phyloP scores from a whole-genome alignment of 768 basidiomycete genomes.

The Lepiota venenata region DNA sequence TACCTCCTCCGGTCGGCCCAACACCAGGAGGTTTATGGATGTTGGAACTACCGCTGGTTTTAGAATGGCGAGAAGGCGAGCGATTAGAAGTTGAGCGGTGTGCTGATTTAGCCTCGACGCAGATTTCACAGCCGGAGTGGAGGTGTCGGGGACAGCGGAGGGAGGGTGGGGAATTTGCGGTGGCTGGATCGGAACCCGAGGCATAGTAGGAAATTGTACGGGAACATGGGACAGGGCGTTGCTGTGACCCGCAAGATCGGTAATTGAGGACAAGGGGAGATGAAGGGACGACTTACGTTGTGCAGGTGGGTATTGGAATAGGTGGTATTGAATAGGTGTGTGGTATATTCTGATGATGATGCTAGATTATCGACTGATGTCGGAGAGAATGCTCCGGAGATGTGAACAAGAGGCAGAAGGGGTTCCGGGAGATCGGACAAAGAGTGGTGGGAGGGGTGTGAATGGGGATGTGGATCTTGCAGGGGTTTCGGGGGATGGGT shows the following conservation, averaged over 20 bases:
- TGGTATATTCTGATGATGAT: slow-evolving; percentile 15
- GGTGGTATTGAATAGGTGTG: background rate
- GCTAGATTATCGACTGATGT: slow-evolving; percentile 2
- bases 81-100: slow-evolving; percentile 16
- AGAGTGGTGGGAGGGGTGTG: slow-evolving; percentile 21
- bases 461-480: slow-evolving; percentile 20
- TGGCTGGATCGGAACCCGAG: slow-evolving; percentile 57
- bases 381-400: slow-evolving; percentile 27
- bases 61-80: background rate
- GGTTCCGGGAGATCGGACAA: slow-evolving; percentile 26
- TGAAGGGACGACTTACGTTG: background rate
- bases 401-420: slow-evolving; percentile 22
- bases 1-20: slow-evolving; percentile 35
- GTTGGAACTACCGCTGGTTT: background rate
- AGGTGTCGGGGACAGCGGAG: slow-evolving; percentile 73
- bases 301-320: background rate
- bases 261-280: background rate
- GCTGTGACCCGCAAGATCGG: slow-evolving; percentile 14
- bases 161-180: slow-evolving; percentile 58
- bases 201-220: slow-evolving; percentile 52
- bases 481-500: slow-evolving; percentile 12
- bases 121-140: slow-evolving; percentile 71
- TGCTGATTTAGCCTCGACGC: slow-evolving; percentile 56
- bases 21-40: slow-evolving; percentile 1
- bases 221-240: slow-evolving; percentile 26